phyloP scores from a whole-genome alignment of 2,329 filamentous ascomycete species.

The Penicillium sumatraense region DNA sequence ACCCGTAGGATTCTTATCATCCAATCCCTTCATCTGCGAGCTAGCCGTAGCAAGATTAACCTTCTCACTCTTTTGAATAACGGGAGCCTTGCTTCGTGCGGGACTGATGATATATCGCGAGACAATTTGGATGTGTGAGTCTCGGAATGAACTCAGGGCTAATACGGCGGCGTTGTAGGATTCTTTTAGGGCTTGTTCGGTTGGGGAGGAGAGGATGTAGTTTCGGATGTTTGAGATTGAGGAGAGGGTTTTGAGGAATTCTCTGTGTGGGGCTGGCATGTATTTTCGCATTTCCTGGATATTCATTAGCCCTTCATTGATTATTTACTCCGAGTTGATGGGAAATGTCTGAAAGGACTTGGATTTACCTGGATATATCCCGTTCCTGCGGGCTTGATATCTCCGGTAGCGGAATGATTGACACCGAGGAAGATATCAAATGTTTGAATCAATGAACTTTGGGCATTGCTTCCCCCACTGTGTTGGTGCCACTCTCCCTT shows the following conservation, averaged over 20 bases:
- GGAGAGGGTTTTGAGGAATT: conserved; percentile 55
- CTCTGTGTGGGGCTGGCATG: conserved; percentile 58
- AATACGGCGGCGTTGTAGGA: conserved; percentile 54
- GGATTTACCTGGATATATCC: conserved; percentile 36
- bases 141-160: conserved; percentile 52
- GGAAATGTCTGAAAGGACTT: too few species aligned
- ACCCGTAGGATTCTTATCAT: conserved; percentile 38
- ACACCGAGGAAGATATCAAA: conserved; percentile 59
- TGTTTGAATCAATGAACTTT: conserved; percentile 59
- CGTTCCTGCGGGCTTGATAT: conserved; percentile 28
- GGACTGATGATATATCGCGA: conserved; percentile 58
- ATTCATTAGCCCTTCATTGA: background rate
- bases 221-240: conserved; percentile 51
- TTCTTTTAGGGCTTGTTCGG: conserved; percentile 39
- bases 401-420: conserved; percentile 49
- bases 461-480: conserved; percentile 60
- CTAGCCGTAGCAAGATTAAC: conserved; percentile 53
- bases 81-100: conserved; percentile 27
- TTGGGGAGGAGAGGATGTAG: conserved; percentile 45
- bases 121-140: conserved; percentile 59
- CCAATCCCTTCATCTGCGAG: conserved; percentile 39
- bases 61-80: conserved; percentile 18
- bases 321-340: too few species aligned
- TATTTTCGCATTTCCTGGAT: conserved; percentile 57
- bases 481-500: conserved; percentile 56